A percentile compares a stretch with the other conserved stretches of the same genome.
phyloP scores from a whole-genome alignment of 2,329 filamentous ascomycete species.

The Tolypocladium amazonense region DNA sequence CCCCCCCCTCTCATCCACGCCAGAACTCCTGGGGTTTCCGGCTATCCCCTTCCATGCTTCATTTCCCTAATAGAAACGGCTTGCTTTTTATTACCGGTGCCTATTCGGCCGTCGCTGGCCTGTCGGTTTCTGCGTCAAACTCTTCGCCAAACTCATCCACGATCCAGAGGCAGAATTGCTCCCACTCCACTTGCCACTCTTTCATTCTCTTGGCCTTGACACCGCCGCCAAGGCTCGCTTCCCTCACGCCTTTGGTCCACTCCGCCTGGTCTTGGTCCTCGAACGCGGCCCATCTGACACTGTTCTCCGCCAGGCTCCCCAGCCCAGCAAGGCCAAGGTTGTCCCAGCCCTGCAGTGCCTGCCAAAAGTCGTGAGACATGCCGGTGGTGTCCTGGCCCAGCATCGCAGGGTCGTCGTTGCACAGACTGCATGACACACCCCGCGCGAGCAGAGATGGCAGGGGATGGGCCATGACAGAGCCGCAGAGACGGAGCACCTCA shows the following conservation, averaged over 20 bases:
- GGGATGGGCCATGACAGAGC: conserved; percentile 66
- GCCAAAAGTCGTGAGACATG: conserved; percentile 91
- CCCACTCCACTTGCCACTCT: conserved; percentile 75
- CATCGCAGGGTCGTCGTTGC: conserved; percentile 86
- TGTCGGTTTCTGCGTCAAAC: conserved; percentile 30
- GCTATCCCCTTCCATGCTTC: neutral
- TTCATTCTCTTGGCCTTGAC: conserved; percentile 62
- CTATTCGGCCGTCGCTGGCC: neutral
- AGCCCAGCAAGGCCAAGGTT: conserved; percentile 82
- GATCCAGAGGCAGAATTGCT: conserved; percentile 85
- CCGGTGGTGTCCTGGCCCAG: conserved; percentile 73
- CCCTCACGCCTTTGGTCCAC: conserved; percentile 64
- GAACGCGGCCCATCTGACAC: conserved; percentile 79
- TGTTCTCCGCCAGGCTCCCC: conserved; percentile 83
- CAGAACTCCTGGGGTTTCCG: neutral
- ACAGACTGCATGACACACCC: conserved; percentile 73
- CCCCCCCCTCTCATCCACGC: neutral
- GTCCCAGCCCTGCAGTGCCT: conserved; percentile 82
- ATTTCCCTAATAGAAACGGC: neutral
- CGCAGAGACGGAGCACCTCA: conserved; percentile 71
- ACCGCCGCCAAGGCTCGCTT: conserved; percentile 61
- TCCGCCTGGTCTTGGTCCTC: conserved; percentile 64
- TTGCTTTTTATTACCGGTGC: neutral
- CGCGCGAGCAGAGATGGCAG: conserved; percentile 75
- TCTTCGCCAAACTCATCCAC: conserved; percentile 65